Evolutionary conservation across 768 basidiomycete species (phyloP), one percentile per base, ranked within the genome.

Genomic region (Dioszegia crocea): DNA sequence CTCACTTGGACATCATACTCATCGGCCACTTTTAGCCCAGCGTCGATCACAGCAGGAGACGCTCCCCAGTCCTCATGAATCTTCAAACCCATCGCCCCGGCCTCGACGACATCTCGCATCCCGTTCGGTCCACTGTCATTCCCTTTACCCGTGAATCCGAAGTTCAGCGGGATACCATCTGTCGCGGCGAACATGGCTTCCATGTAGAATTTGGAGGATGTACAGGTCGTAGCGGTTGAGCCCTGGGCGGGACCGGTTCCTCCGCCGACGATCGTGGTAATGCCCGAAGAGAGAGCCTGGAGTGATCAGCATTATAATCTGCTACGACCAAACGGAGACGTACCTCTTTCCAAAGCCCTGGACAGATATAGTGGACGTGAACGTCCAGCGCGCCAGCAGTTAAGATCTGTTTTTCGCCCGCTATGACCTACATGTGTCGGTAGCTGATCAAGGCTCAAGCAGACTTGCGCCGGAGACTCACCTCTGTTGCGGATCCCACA

Each of bases 1-100:
- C 81, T 61, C 49, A 89, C 87, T 82, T 98, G 94, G 3, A 99
- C 89, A 75, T 99, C 96, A 74, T 89, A 91, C 60, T 89, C 82
- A 66, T 98, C 91, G 0, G 81, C 92, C 19, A 98, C 83, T 53
- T 86, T 84, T 64, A 99, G 79, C 51, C 86, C 86, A 43, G 83
- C 86, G 56, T 80, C 78, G 64, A 98, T 97, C 1, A 84, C 83
- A 17, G 84, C 84, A 0, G 96, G 96, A 1, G 92, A 93, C 19
- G 84, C 82, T 1, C 94, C 94, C 94, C 94, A 97, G 76, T 98
- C 94, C 76, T 98, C 96, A 68, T 99, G 96, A 59, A 99, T 78
- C 79, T 99, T 99, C 66, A 98, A 75, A 1, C 96, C 96, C 14
- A 82, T 84, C 1, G 89, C 91, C 10, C 93, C 93, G 12, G 90